These are phyloP conservation scores for Baffinella frigidus DNA, from an alignment of 208 protist genomes.

Conservation along the genomic window DNA sequence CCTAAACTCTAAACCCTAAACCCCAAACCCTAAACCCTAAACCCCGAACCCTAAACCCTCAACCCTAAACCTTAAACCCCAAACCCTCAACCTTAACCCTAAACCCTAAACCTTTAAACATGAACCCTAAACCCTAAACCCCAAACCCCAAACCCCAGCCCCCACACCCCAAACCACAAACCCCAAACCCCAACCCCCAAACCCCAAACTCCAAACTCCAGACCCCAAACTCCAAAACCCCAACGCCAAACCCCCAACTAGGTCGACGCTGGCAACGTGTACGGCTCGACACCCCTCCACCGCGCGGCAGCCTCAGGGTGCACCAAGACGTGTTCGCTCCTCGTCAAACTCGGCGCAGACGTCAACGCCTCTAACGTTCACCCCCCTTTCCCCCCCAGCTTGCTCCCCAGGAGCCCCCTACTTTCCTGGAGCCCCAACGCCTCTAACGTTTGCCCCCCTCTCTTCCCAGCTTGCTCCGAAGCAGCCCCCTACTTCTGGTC, in stretches of 20 bases:
- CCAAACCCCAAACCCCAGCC: background rate
- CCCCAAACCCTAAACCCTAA: background rate
- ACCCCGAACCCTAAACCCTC: background rate
- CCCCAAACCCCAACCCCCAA: too few relatives aligned
- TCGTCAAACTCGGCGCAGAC: constrained; percentile 1
- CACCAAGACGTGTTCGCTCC: background rate
- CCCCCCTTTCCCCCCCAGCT: too few relatives aligned
- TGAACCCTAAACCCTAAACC: background rate
- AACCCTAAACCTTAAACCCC: background rate
- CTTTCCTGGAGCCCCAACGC: too few relatives aligned
- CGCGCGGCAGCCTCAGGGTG: background rate
- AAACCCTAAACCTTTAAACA: too few relatives aligned
- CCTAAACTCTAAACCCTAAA: background rate
- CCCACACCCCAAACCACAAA: background rate
- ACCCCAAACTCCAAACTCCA: background rate
- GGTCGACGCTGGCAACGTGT: background rate
- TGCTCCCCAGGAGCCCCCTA: too few relatives aligned
- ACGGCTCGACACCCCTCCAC: background rate
- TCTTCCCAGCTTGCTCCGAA: too few relatives aligned
- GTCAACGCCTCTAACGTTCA: background rate
- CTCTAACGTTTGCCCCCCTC: too few relatives aligned
- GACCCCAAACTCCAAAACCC: background rate
- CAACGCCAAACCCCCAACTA: background rate
- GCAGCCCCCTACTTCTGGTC: too few relatives aligned
- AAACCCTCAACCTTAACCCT: background rate